Percentiles rank a stretch among this genome's conserved stretches.
These are phyloP conservation scores for Boletus huronensis DNA, from an alignment of 768 basidiomycete genomes.

Conservation along the genomic window DNA sequence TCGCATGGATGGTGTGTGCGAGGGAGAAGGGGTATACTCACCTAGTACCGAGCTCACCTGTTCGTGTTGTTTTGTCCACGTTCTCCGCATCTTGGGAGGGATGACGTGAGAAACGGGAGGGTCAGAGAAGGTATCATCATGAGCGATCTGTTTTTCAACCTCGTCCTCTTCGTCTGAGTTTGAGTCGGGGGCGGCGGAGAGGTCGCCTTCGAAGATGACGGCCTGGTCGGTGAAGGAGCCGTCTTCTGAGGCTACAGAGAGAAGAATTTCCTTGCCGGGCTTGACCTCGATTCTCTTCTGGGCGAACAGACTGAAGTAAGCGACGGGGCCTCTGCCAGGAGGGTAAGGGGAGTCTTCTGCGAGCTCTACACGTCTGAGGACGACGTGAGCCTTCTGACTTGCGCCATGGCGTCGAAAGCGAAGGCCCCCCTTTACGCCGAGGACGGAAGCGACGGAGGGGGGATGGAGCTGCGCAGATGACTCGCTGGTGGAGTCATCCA, in stretches of 20 bases:
- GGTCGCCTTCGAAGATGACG: conserved; percentile 56
- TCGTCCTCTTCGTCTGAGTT: conserved; percentile 40
- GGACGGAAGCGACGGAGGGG: conserved; percentile 47
- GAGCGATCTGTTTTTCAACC: conserved; percentile 37
- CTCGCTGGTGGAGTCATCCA: conserved; percentile 40
- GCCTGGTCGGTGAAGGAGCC: conserved; percentile 53
- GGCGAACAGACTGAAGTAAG: conserved; percentile 63
- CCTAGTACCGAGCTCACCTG: conserved; percentile 38
- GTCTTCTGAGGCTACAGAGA: conserved; percentile 53
- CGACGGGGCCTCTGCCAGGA: conserved; percentile 36
- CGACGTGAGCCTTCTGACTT: conserved; percentile 64
- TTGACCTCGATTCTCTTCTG: conserved; percentile 67
- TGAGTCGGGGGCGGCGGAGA: conserved; percentile 25
- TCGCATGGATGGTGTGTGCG: conserved; percentile 16
- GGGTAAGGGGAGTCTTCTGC: conserved; percentile 45
- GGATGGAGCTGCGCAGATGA: conserved; percentile 27
- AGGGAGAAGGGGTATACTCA: conserved; percentile 30
- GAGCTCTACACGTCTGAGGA: conserved; percentile 57
- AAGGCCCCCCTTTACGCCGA: conserved; percentile 59
- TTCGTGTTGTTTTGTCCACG: conserved; percentile 51
- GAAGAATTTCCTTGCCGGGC: conserved; percentile 66
- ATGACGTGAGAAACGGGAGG: conserved; percentile 37
- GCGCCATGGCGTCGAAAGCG: conserved; percentile 66
- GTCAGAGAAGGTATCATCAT: conserved; percentile 40
- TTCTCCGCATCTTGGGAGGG: conserved; percentile 63